Base-by-base conservation (phyloP, 805 yeast genomes). In the Zygosaccharomyces bailii region DNA sequence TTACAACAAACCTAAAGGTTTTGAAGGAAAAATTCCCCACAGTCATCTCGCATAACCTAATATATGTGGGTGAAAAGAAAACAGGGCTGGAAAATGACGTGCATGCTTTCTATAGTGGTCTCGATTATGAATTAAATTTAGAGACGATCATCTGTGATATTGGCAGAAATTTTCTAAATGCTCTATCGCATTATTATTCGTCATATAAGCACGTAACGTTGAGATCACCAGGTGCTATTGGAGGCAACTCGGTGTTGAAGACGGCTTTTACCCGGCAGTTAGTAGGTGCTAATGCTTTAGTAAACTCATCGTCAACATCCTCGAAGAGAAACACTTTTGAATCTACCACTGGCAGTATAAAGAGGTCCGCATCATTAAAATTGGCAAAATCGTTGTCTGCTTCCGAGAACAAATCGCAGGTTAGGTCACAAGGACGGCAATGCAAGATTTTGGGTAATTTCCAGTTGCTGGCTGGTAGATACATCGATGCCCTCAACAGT, bases 141-240 rank as follows among this genome's bases (percentile, higher is more conserved):
- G 90, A 86, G 52, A 80, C 93, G 0, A 72, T 79, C 4, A 64
- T 88, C 62, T 84, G 96, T 64, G 95, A 84, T 50, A 64, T 91
- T 7, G 75, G 90, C 1, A 68, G 78, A 1, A 73, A 76, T 34
- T 81, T 88, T 50, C 68, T 93, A 10, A 71, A 66, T 5, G 77
- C 80, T 7, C 69, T 91, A 47, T 82, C 86, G 13, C 74, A 70
- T 5, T 84, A 82, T 55, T 87, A 88, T 7, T 75, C 82, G 3
- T 79, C 95, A 0, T 84, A 82, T 52, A 78, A 80, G 48, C 87
- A 85, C 59, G 85, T 87, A 29, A 84, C 96, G 0, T 72, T 88
- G 47, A 72, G 95, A 52, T 86, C 95, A 0, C 96, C 96, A 0
- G 86, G 85, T 0, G 74, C 81, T 2, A 71, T 80, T 30, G 75